These are phyloP conservation scores for Mucuna pruriens DNA, from an alignment of 306 rosid genomes.

Conservation along the genomic window DNA sequence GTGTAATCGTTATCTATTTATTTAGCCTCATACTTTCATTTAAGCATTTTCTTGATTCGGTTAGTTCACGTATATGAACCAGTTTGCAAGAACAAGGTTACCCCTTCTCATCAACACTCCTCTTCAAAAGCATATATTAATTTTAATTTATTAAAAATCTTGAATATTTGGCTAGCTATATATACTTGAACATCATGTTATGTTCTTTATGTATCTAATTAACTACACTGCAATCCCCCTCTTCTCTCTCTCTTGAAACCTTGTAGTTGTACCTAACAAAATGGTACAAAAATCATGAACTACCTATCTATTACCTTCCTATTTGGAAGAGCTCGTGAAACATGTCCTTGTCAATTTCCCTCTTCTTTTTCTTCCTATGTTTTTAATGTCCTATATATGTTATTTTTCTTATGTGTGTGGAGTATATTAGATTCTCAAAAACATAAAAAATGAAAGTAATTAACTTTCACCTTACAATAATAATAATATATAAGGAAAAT, in stretches of 20 bases:
- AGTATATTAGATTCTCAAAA: neutral
- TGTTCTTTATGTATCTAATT: conserved; percentile 1
- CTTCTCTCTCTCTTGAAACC: neutral
- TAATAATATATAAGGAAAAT: neutral
- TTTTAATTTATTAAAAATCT: neutral
- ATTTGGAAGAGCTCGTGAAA: neutral
- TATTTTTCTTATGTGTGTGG: neutral
- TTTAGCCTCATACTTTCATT: neutral
- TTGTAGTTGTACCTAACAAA: conserved; percentile 39
- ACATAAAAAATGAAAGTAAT: neutral
- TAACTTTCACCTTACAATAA: neutral
- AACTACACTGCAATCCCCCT: neutral
- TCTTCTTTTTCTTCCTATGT: neutral
- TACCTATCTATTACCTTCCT: neutral
- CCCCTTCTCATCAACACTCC: neutral
- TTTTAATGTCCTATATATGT: neutral
- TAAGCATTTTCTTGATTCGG: neutral
- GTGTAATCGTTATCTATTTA: neutral
- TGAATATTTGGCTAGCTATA: neutral
- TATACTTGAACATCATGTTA: neutral
- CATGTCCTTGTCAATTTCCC: neutral
- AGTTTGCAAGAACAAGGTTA: conserved; percentile 4
- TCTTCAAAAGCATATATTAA: neutral
- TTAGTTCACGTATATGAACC: neutral
- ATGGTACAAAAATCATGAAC: conserved; percentile 41